These are phyloP conservation scores for Bacidia gigantensis DNA, from an alignment of 495 filamentous ascomycete genomes.

Conservation along the genomic window DNA sequence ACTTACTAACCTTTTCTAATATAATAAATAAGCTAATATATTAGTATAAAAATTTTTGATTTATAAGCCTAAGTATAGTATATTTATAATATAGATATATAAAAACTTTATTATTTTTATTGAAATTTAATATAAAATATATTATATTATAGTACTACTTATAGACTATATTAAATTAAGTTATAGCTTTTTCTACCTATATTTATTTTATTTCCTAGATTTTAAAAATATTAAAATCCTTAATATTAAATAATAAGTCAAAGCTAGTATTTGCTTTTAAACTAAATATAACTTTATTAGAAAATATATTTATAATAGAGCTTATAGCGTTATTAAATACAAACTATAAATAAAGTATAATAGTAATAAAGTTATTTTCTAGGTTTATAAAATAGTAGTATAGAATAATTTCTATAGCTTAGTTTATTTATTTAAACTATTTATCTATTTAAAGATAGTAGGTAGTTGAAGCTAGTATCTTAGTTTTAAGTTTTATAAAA, in stretches of 20 bases:
- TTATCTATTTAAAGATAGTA: neutral
- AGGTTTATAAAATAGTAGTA: no score
- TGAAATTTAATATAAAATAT: neutral
- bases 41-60: neutral
- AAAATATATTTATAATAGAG: neutral
- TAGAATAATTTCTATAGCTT: neutral
- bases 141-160: neutral
- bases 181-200: neutral
- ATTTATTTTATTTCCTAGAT: neutral
- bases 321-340: neutral
- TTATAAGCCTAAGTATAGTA: neutral
- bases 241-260: neutral
- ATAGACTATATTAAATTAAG: neutral
- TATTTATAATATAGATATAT: neutral
- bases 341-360: neutral
- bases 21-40: neutral
- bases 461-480: neutral
- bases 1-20: neutral
- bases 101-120: neutral
- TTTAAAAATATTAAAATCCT: no score
- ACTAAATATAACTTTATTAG: neutral
- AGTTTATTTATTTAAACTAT: neutral
- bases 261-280: neutral
- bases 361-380: neutral
- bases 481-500: neutral